phyloP scores from a whole-genome alignment of 73 alveolate genomes.

The Blepharisma stoltei region DNA sequence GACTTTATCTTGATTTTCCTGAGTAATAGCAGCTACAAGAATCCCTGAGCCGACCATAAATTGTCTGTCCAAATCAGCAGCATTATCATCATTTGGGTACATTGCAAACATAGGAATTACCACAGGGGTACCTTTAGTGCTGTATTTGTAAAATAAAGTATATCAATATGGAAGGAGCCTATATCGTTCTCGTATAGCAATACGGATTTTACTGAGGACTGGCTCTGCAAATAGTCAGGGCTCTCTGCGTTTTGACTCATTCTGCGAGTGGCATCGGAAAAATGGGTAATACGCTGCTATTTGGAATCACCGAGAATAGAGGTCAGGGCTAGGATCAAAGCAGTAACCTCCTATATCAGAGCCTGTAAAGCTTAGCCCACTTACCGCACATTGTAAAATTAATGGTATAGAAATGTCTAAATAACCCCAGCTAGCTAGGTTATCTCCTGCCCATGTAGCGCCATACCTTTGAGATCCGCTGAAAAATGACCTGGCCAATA shows the following conservation, averaged over 20 bases:
- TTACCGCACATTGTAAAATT: constrained; percentile 66
- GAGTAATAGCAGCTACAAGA: constrained; percentile 52
- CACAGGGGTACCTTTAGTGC: constrained; percentile 33
- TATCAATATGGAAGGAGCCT: constrained; percentile 53
- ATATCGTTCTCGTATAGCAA: constrained; percentile 48
- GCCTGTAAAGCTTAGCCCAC: constrained; percentile 84
- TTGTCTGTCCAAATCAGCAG: constrained; percentile 45
- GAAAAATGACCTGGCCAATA: constrained; percentile 79
- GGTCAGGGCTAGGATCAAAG: constrained; percentile 53
- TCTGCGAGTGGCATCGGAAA: constrained; percentile 82
- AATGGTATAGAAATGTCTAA: constrained; percentile 70
- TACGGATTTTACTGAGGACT: constrained; percentile 30
- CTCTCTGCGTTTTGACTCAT: constrained; percentile 74
- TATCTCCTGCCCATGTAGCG: constrained; percentile 94
- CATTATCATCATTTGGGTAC: constrained; percentile 33
- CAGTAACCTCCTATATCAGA: constrained; percentile 89
- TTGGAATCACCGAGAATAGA: constrained; percentile 69
- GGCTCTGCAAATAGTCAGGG: constrained; percentile 67
- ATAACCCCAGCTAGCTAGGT: constrained; percentile 60
- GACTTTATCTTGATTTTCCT: constrained; percentile 38
- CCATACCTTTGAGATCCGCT: constrained; percentile 86
- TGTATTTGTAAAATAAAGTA: constrained; percentile 40
- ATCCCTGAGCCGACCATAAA: constrained; percentile 66
- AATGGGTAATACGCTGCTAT: constrained; percentile 76
- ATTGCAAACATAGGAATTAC: constrained; percentile 47